Conservation (phyloP, 2,329 filamentous ascomycete genomes). For the Moelleriella libera region DNA sequence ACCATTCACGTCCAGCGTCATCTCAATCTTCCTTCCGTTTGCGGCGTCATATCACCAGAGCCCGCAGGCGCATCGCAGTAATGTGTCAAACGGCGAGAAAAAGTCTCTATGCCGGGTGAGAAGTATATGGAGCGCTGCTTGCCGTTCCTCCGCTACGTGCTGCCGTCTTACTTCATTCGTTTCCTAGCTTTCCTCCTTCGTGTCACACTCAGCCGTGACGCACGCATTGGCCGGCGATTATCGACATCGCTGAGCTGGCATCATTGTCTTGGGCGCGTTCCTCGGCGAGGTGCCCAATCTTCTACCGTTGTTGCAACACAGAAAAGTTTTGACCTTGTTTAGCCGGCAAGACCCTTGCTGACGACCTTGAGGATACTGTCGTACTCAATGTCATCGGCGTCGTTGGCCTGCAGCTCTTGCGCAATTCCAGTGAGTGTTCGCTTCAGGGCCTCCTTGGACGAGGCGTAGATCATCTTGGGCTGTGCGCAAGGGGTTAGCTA, state of each 20-base stretch:
- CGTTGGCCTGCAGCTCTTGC: conserved; percentile 71
- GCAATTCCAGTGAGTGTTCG: conserved; percentile 63
- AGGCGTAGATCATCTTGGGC: conserved; percentile 85
- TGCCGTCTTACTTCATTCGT: too few relatives aligned
- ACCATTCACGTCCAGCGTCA: background rate
- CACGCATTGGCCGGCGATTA: too few relatives aligned
- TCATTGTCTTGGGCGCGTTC: background rate
- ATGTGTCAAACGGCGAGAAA: background rate
- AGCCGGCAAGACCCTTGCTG: conserved; percentile 45
- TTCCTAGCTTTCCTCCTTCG: too few relatives aligned
- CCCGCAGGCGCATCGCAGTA: background rate
- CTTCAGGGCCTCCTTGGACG: conserved; percentile 78
- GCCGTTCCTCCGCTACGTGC: background rate
- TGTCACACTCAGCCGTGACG: too few relatives aligned
- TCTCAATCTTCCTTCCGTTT: background rate
- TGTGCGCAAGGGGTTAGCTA: conserved; percentile 17
- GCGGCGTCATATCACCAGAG: background rate
- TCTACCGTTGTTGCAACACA: background rate
- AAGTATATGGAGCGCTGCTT: background rate
- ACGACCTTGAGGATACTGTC: conserved; percentile 53
- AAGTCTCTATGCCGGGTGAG: background rate
- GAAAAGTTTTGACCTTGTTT: conserved; percentile 9
- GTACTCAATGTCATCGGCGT: conserved; percentile 69
- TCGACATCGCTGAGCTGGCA: too few relatives aligned
- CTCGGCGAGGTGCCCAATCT: background rate